These are phyloP conservation scores for Ilyonectria mors-panacis DNA, from an alignment of 2,329 filamentous ascomycete genomes.

Conservation along the genomic window DNA sequence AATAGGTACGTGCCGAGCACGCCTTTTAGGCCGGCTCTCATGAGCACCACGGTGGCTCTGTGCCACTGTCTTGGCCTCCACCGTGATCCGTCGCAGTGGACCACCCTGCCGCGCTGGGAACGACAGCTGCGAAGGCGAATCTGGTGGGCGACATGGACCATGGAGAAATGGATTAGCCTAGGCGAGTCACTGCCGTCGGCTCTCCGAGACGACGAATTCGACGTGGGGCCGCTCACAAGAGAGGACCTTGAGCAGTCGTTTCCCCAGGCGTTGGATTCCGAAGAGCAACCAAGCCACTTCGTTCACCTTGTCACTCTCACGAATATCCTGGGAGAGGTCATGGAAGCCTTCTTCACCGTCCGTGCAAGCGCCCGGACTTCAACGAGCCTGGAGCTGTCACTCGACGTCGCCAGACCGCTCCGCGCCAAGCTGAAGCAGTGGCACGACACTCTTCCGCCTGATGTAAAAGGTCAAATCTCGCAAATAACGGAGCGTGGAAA, in stretches of 20 bases:
- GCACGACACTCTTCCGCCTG: too few species aligned
- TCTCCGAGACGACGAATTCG: neutral
- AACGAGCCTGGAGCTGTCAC: too few species aligned
- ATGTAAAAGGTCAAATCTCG: too few species aligned
- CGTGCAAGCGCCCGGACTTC: too few species aligned
- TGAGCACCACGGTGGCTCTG: too few species aligned
- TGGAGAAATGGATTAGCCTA: neutral
- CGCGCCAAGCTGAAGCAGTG: too few species aligned
- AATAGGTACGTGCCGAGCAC: too few species aligned
- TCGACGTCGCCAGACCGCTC: too few species aligned
- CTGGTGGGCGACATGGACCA: slow-evolving; percentile 3
- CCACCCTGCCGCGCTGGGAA: neutral
- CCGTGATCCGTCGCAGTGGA: neutral
- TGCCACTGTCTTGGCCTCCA: too few species aligned
- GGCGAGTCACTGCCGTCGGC: neutral
- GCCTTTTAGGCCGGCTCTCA: too few species aligned
- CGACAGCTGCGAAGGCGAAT: neutral
- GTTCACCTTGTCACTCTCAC: neutral
- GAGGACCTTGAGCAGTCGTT: neutral
- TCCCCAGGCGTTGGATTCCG: neutral
- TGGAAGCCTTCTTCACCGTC: neutral
- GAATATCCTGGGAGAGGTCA: neutral
- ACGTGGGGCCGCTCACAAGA: neutral
- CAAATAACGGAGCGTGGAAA: too few species aligned
- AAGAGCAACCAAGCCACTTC: neutral